These are phyloP conservation scores for Lepraria neglecta DNA, from an alignment of 495 filamentous ascomycete genomes.

Conservation along the genomic window DNA sequence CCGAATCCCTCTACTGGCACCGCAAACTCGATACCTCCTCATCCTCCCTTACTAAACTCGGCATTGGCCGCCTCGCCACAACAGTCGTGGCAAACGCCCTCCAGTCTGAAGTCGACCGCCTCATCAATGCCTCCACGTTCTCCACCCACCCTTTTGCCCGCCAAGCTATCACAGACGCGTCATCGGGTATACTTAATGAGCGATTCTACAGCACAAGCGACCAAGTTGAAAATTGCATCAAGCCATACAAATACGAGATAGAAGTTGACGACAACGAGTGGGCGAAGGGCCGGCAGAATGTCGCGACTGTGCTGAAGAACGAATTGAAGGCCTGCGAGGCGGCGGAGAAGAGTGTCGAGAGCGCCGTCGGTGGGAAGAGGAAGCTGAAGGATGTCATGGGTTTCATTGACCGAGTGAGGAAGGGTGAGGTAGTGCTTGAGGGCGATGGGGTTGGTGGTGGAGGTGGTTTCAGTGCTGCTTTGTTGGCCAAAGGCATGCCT, in stretches of 20 bases:
- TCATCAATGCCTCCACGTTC: slow-evolving; percentile 76
- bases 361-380: slow-evolving; percentile 64
- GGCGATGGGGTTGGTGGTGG: slow-evolving; percentile 77
- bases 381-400: slow-evolving; percentile 84
- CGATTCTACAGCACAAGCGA: slow-evolving; percentile 94
- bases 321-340: slow-evolving; percentile 78
- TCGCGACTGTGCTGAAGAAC: slow-evolving; percentile 66
- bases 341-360: slow-evolving; percentile 69
- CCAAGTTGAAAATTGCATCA: slow-evolving; percentile 99
- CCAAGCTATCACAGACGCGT: slow-evolving; percentile 84
- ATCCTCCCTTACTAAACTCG: slow-evolving; percentile 84
- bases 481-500: slow-evolving; percentile 67
- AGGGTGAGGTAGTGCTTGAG: slow-evolving; percentile 75
- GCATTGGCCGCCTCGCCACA: slow-evolving; percentile 86
- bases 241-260: slow-evolving; percentile 96
- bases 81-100: slow-evolving; percentile 81
- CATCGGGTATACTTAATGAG: slow-evolving; percentile 81
- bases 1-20: slow-evolving; percentile 83
- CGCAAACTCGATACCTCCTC: slow-evolving; percentile 89
- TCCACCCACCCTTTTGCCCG: slow-evolving; percentile 83
- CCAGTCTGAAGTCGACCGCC: slow-evolving; percentile 74
- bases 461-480: slow-evolving; percentile 79
- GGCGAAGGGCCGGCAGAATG: slow-evolving; percentile 73
- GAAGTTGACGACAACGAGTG: slow-evolving; percentile 89
- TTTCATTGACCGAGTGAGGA: slow-evolving; percentile 84